A percentile compares a stretch with the other conserved stretches of the same genome.
phyloP scores from a whole-genome alignment of 805 yeast genomes.

The Tetrapisispora phaffii region DNA sequence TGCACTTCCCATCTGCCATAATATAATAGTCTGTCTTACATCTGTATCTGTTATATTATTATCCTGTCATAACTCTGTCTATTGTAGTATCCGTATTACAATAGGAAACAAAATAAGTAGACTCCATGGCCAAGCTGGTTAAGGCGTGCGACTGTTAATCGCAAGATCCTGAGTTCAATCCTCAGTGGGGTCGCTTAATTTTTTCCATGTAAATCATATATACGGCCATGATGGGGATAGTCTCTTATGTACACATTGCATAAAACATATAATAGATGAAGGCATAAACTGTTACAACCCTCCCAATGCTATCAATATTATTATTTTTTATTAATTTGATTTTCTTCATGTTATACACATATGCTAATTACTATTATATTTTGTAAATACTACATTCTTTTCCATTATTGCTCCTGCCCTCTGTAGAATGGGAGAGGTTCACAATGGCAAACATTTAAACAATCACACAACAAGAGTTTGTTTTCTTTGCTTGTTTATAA shows the following conservation, averaged over 20 bases:
- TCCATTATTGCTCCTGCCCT: not conserved
- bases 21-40: too few species aligned
- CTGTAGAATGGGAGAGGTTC: too few species aligned
- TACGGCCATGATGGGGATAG: too few species aligned
- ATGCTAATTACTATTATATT: not conserved
- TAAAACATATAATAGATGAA: too few species aligned
- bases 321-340: not conserved
- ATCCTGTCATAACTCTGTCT: too few species aligned
- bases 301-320: not conserved
- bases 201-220: slow-evolving; percentile 1
- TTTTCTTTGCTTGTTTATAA: slow-evolving; percentile 93
- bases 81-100: too few species aligned
- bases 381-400: not conserved
- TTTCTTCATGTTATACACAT: not conserved
- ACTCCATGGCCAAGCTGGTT: slow-evolving; percentile 52
- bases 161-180: slow-evolving; percentile 50
- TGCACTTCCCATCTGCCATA: too few species aligned
- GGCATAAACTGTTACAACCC: not conserved
- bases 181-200: slow-evolving; percentile 40
- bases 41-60: too few species aligned
- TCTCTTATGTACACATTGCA: too few species aligned
- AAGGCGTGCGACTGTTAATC: slow-evolving; percentile 55
- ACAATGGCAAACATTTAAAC: too few species aligned
- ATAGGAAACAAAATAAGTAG: slow-evolving; percentile 10
- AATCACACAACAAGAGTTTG: slow-evolving; percentile 79